Base-by-base conservation (phyloP, 768 basidiomycete genomes). In the Cystofilobasidium macerans region DNA sequence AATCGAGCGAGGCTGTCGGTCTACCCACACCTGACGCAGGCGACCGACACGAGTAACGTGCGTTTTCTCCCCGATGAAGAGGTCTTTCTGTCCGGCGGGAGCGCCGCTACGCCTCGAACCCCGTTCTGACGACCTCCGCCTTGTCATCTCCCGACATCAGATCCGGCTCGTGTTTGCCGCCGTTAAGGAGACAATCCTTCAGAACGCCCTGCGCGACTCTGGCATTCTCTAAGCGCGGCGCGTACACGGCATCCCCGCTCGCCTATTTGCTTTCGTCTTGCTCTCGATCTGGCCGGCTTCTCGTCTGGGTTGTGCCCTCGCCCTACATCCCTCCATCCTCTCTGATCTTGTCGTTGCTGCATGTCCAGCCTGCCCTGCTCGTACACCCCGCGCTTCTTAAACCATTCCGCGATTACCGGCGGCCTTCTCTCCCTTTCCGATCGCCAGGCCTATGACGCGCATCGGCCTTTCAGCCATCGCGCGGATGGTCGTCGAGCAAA, bases 141-240 rank as follows among this genome's bases (percentile, higher is more conserved):
- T 36, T 30, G 18, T 12, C 35, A 14, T 8, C 35, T 40, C 47
- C 67, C 62, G 77, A 81, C 59, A 20, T 18, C 78, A 78, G 78
- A 78, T 79, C 64, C 78, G 78, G 60, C 73, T 90, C 1, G 87
- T 91, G 22, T 90, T 92, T 68, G 87, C 87, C 0, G 88, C 88
- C 0, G 88, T 90, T 54, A 90, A 90, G 77, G 90, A 93, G 77
- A 92, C 90, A n/a, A 91, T 93, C 62, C 74, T 92, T 62, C 87
- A 89, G 76, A 91, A 90, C 73, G 89, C 89, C 3, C 78, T 91
- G 8, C 84, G 86, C 73, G 89, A 90, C 71, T 86, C 85, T 20
- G 64, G 64, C 26, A 65, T 65, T 36, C 64, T 65, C 43, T 65
- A 53, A 65, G 20, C 13, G 38, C 38, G 9, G 9, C 9, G 9